Evolutionary conservation across 2,329 filamentous ascomycete species (phyloP), one percentile per base, ranked within the genome.

Genomic region (Fusarium subglutinans): DNA sequence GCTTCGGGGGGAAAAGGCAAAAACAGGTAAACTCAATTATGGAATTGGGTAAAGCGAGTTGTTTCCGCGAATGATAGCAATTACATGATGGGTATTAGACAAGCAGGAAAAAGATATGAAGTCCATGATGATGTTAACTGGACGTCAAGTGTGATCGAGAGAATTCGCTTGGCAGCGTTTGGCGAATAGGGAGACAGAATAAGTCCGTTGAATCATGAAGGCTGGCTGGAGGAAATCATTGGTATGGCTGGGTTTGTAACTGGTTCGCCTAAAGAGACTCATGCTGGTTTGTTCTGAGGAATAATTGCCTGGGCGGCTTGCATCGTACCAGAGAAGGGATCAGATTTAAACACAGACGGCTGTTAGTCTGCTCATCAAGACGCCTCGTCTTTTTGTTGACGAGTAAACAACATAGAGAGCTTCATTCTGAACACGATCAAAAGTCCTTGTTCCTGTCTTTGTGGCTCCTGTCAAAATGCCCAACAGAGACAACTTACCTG

Each of bases 91-190:
- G 67, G 67, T 59, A 48, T 38, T 48, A 47, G 56, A 40, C 41
- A 65, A n/a, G 28, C 30, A 48, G 40, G 22, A 51, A 40, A 50
- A 55, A 35, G 66, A 53, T 55, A 48, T 57, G 60, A 63, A 57
- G 74, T 67, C 68, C 72, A 76, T 64, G 68, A 73, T 78, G 76
- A 78, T 76, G 69, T 77, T 74, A 78, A 75, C 66, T 63, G 64
- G 69, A 67, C 54, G 69, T 68, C 53, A 69, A 70, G 68, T 45
- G 68, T 67, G 69, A 59, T 73, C 68, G 51, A 38, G 37, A 35
- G 54, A 41, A 59, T 60, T 59, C 22, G 50, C 67, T 75, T 74
- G 74, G 72, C 66, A 58, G 45, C 41, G 44, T 55, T 51, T 61
- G 62, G 30, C 72, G 74, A 78, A 71, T 75, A 69, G 73, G 59